phyloP scores from a whole-genome alignment of 2,329 filamentous ascomycete genomes.

The Aspergillus candidus region DNA sequence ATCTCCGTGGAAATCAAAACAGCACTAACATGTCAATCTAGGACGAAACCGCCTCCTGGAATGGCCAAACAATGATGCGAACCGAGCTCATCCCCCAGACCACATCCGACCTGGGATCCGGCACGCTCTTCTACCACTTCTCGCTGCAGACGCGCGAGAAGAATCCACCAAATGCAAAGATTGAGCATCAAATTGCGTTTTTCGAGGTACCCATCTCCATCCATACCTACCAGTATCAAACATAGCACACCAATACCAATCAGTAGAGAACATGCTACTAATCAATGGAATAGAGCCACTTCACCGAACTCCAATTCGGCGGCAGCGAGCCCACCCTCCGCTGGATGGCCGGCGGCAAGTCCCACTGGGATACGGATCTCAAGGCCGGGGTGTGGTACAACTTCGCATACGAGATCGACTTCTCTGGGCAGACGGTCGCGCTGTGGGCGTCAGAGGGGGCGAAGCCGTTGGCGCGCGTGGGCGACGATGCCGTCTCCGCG shows the following conservation, averaged over 20 bases:
- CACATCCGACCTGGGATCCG: conserved; percentile 56
- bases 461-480: conserved; percentile 52
- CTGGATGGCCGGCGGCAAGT: conserved; percentile 58
- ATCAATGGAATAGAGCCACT: conserved; percentile 54
- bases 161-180: conserved; percentile 56
- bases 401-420: conserved; percentile 68
- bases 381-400: conserved; percentile 66
- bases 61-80: conserved; percentile 65
- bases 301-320: conserved; percentile 68
- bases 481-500: conserved; percentile 51
- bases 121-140: conserved; percentile 68
- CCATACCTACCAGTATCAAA: too few relatives aligned
- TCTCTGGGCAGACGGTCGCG: conserved; percentile 54
- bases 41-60: conserved; percentile 55
- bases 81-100: conserved; percentile 71
- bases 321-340: conserved; percentile 54
- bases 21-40: conserved; percentile 21
- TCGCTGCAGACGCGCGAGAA: conserved; percentile 54
- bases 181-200: conserved; percentile 62
- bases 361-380: conserved; percentile 59
- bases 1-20: not conserved
- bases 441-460: conserved; percentile 65
- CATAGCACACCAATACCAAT: too few relatives aligned
- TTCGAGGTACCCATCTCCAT: conserved; percentile 42
- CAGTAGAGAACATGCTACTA: too few relatives aligned